Conservation (phyloP, 192 early-diverging fungal genomes). For the Gigaspora rosea region DNA sequence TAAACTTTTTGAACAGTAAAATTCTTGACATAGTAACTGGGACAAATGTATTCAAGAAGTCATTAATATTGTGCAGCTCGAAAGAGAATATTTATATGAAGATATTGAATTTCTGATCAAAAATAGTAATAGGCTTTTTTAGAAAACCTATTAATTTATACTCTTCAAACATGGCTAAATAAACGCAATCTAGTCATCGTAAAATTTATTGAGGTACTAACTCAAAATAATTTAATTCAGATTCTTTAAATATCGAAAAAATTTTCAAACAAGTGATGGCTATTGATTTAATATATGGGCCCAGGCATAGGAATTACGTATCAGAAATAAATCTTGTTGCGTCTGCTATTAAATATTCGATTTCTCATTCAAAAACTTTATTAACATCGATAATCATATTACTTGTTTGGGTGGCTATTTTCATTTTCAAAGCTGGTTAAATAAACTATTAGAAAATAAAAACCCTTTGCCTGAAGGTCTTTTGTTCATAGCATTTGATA, state of each 20-base stretch:
- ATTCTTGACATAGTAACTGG: not conserved
- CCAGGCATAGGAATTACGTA: no score
- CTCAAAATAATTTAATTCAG: not conserved
- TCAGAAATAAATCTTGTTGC: no score
- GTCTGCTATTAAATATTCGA: slow-evolving; percentile 13
- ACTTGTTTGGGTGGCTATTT: no score
- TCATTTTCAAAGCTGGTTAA: no score
- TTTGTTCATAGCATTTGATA: no score
- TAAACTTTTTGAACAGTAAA: not conserved
- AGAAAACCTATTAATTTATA: slow-evolving; percentile 10
- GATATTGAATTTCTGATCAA: slow-evolving; percentile 16
- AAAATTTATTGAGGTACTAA: slow-evolving; percentile 20
- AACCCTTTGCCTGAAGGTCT: no score
- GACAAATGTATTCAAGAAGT: not conserved
- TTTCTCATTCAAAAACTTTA: not conserved
- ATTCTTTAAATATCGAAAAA: not conserved
- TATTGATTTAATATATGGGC: no score
- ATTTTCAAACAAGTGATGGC: not conserved
- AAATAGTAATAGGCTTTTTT: no score
- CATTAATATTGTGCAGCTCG: not conserved
- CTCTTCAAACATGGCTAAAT: not conserved
- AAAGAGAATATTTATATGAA: not conserved
- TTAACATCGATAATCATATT: no score
- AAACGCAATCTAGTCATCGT: slow-evolving; percentile 19
- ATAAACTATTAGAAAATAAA: no score